Base-by-base conservation (phyloP, 108 stramenopile species). In the Conticribra weissflogii region DNA sequence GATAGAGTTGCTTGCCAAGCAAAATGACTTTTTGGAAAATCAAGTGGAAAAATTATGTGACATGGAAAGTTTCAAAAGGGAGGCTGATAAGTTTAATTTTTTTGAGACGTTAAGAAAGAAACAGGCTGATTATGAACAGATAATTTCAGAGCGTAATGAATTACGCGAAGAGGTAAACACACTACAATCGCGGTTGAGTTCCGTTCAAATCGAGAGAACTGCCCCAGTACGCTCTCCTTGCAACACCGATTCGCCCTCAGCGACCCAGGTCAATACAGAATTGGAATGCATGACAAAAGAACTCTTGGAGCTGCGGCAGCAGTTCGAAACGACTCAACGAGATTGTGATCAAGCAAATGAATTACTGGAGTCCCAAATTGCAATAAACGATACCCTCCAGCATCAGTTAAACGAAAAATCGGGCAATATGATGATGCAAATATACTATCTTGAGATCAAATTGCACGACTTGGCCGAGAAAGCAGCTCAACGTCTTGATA, bases 11-110 rank as follows among this genome's bases (percentile, higher is more conserved):
- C 32, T 72, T 7, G 34, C 34, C 3, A 48, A 76, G n/a, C 74
- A 81, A 22, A 78, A 79, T 30, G 18, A 29, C 3, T 71, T 79
- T 55, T 72, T 71, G 65, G 70, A 79, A 44, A 0, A n/a, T 15
- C 59, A 79, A 25, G 57, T 79, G 14, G 24, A 5, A 1, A 33
- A 76, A 44, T 41, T 76, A 22, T 64, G 72, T 52, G 61, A 29
- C 24, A 12, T 51, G 16, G 48, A 53, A 61, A 31, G 24, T 32
- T 17, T 50, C 5, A 3, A 69, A 50, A 24, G 36, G 4, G 59
- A 33, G 59, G 60, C 22, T 60, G 36, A 51, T 21, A 16, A 18
- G 3, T 53, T 53, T 32, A 21, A 1, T n/a, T n/a, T n/a, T n/a
- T n/a, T n/a, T n/a, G 22, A 34, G 19, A 48, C 33, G 17, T 21